A percentile compares a stretch with the other conserved stretches of the same genome.
Conservation (phyloP, 768 basidiomycete genomes). For the Agrocybe pediades region DNA sequence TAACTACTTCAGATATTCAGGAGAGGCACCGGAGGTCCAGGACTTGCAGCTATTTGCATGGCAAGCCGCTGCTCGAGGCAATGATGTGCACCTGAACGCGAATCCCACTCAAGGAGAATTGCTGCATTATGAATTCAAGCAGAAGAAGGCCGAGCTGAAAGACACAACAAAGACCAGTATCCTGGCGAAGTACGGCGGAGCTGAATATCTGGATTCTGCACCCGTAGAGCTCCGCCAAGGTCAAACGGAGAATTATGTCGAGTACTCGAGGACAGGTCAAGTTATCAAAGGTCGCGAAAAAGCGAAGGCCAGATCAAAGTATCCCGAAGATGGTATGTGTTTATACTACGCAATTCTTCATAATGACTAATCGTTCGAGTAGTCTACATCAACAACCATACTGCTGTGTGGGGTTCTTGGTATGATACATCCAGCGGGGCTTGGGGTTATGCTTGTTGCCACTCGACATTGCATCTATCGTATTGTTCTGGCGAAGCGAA, state of each 20-base stretch:
- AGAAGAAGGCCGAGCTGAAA: conserved; percentile 91
- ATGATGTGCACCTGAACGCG: conserved; percentile 93
- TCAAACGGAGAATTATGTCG: conserved; percentile 96
- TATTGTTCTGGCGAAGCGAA: conserved; percentile 91
- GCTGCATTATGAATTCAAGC: conserved; percentile 84
- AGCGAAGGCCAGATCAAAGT: conserved; percentile 87
- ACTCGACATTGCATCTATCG: conserved; percentile 80
- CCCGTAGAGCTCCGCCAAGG: conserved; percentile 92
- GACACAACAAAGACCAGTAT: conserved; percentile 89
- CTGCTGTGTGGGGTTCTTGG: conserved; percentile 97
- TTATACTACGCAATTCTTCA: conserved; percentile 3
- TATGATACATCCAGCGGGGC: conserved; percentile 66
- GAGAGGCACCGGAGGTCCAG: conserved; percentile 92
- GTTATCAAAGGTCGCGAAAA: conserved; percentile 91
- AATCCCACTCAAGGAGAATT: conserved; percentile 96
- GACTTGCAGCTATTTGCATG: conserved; percentile 95
- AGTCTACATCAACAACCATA: conserved; percentile 95
- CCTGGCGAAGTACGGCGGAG: conserved; percentile 92
- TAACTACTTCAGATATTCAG: conserved; percentile 90
- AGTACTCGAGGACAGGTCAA: conserved; percentile 91
- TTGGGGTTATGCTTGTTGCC: conserved; percentile 98
- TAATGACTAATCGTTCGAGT: conserved; percentile 9
- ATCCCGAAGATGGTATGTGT: conserved; percentile 88
- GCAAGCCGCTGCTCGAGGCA: conserved; percentile 91
- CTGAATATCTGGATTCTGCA: conserved; percentile 85